phyloP scores from a whole-genome alignment of 768 basidiomycete species.

The Mycena olivaceomarginata region DNA sequence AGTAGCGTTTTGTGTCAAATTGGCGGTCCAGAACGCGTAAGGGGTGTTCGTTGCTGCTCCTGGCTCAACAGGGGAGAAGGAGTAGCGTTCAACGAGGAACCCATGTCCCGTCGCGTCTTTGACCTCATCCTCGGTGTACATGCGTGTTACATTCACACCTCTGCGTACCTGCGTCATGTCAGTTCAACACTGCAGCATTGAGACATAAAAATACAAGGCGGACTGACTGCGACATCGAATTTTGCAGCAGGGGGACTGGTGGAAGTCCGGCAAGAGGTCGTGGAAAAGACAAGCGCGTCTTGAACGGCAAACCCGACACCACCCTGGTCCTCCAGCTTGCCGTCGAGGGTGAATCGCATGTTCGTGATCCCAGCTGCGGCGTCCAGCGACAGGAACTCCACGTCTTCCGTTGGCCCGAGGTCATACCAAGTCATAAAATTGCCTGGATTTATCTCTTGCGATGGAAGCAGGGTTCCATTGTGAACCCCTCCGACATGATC shows the following conservation, averaged over 20 bases:
- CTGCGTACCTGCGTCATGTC: neutral
- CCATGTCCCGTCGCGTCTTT: neutral
- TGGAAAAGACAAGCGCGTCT: conserved; percentile 18
- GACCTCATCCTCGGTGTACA: neutral
- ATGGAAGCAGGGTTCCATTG: neutral
- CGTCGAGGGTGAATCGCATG: conserved; percentile 18
- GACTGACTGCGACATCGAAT: conserved; percentile 23
- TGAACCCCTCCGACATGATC: conserved; percentile 5
- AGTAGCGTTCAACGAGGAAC: neutral
- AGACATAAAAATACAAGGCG: neutral
- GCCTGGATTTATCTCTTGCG: neutral
- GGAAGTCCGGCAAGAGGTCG: conserved; percentile 5
- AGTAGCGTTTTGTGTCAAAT: neutral
- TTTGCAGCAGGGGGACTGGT: neutral
- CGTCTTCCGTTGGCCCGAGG: neutral
- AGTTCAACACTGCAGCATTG: neutral
- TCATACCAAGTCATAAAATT: conserved; percentile 3
- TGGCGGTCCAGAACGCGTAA: neutral
- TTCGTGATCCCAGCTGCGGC: conserved; percentile 11
- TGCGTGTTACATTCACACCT: neutral
- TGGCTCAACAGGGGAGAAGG: neutral
- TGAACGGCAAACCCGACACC: conserved; percentile 22
- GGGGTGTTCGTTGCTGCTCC: neutral
- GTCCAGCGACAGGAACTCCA: neutral
- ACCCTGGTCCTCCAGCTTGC: conserved; percentile 18